Base-by-base conservation (phyloP, 2,329 filamentous ascomycete species). In the Xenosphaeropsis pyriputrescens region DNA sequence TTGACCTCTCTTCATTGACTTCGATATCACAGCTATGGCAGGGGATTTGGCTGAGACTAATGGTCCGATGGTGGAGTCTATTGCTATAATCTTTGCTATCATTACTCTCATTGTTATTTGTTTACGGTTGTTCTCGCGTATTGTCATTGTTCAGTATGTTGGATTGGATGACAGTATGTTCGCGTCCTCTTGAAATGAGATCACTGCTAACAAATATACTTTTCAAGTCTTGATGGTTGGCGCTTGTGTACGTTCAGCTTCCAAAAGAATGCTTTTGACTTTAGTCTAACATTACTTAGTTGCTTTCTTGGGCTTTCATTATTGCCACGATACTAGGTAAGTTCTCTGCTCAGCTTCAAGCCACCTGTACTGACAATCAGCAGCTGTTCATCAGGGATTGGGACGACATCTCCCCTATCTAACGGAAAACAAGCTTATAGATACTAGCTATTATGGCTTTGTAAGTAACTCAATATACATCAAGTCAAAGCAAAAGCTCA, bases 91-190 rank as follows among this genome's bases (percentile, higher is more conserved):
- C 9, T 39, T 39, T 39, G 37, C 37, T 34, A 16, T 39, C n/a
- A 14, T 39, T 9, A 39, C 37, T 9, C 22, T 26, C 5, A 12
- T 39, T 16, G 37, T 39, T 6, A 39, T 39, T 16, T 35, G 29
- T 35, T 8, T 18, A 22, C 37, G 37, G 11, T 18, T 39, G 32
- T 39, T 39, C 34, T 39, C 37, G 17, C 32, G 37, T 18, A 18
- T 39, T n/a, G 32, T 34, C 33, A 34, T 39, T 16, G 37, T 39
- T 6, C 37, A 22, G 16, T 33, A 32, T 29, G 33, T 32, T 12
- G 37, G 37, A 32, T 33, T 34, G 15, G 37, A 39, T 8, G 37
- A 39, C 26, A 32, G 37, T 39, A 39, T 22, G 37, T 35, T 29
- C 18, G 11, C 16, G 11, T 17, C 15, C 15, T 4, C 17, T 13